Evolutionary conservation across 768 basidiomycete species (phyloP), one percentile per base, ranked within the genome.

Genomic region (Boletus rufocinnamomeus): DNA sequence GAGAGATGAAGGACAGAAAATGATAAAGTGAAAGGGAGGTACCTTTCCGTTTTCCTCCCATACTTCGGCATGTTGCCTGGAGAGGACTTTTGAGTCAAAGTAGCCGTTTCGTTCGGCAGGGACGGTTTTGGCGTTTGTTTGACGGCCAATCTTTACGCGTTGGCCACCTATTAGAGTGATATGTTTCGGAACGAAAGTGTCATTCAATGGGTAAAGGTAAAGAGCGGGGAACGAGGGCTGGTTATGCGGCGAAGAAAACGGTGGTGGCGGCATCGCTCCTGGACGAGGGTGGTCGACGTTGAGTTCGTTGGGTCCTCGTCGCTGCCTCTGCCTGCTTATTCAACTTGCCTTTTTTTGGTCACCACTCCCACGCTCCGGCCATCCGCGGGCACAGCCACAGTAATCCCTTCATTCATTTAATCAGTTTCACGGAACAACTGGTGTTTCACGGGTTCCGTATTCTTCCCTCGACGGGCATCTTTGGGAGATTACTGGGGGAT

Each of bases 31-130:
- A 48, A 54, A 47, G 5, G 6, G 14, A 70, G 79, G 50, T 50
- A 93, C 95, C 85, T 96, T 96, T 47, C 84, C 86, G 44, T 75
- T 79, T 59, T 96, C 93, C 77, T 93, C 95, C 96, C 89, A 99
- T n/a, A 99, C 91, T 76, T 98, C 95, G 16, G 96, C 96, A 69
- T 98, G 96, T 77, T 92, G 90, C 65, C 96, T 80, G 65, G 91
- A 93, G 60, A 99, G 80, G 10, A 98, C 88, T 71, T 98, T 98
- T 25, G 88, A 91, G 77, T 98, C 96, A 72, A 99, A 98, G 78
- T 90, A 99, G 10, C 94, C 96, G 71, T 99, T 98, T 67, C 90
- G 81, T 70, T 96, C 93, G 14, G 84, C 86, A 19, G 96, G 96
- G 32, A 92, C 86, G 0, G 95, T 97, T 81, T 97, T 97, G 56